Evolutionary conservation across 202 grass and related monocot species (phyloP).

Genomic region (Zoysia matrella): DNA sequence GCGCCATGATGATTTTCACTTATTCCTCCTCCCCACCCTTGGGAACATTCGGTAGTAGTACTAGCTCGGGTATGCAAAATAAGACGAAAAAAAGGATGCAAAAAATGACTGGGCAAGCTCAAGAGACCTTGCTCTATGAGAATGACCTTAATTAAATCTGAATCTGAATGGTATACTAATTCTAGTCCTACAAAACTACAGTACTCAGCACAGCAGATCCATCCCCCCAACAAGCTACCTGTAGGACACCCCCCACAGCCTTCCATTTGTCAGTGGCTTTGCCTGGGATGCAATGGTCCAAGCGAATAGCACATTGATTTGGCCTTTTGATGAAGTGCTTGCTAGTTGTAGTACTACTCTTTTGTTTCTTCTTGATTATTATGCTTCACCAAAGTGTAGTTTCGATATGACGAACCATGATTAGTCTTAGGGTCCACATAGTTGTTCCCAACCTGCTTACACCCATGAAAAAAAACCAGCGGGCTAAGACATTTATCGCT

Average conservation of each 20-base stretch:
- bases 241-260: not conserved
- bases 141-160: no score
- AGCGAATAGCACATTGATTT: constrained; percentile 8
- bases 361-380: constrained; percentile 1
- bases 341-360: not conserved
- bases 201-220: constrained; percentile 25
- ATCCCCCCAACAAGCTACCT: not conserved
- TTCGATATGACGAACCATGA: not conserved
- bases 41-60: constrained; percentile 14
- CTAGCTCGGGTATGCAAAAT: not conserved
- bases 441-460: not conserved
- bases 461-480: no score
- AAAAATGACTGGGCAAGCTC: not conserved
- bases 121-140: not conserved
- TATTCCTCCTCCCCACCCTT: not conserved
- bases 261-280: constrained; percentile 38
- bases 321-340: not conserved
- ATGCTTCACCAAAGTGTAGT: not conserved
- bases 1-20: constrained; percentile 37
- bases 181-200: no score
- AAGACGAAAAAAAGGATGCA: not conserved
- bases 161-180: no score
- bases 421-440: not conserved
- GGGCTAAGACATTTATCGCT: no score
- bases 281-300: constrained; percentile 21